Conservation (phyloP, 2,329 filamentous ascomycete genomes). For the Tolypocladium sp. region DNA sequence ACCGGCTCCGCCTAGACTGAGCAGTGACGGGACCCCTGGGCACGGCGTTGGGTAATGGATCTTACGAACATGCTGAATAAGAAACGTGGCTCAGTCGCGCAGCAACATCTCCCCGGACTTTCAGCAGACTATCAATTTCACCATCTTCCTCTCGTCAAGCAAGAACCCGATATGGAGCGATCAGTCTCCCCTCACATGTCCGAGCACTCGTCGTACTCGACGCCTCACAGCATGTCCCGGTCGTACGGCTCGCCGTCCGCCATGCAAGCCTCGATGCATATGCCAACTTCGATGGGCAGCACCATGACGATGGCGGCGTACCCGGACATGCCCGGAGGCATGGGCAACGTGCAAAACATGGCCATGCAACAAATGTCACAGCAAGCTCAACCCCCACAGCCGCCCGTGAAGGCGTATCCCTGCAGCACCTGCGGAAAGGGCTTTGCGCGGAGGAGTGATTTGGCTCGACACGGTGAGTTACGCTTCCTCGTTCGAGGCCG, state of each 20-base stretch:
- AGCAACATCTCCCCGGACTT: constrained; percentile 22
- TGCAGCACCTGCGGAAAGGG: constrained; percentile 86
- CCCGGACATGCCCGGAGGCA: constrained; percentile 20
- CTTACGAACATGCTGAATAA: constrained; percentile 44
- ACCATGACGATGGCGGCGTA: constrained; percentile 33
- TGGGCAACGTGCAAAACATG: constrained; percentile 27
- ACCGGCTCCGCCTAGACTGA: constrained; percentile 14
- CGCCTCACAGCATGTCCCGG: constrained; percentile 34
- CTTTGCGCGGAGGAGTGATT: constrained; percentile 87
- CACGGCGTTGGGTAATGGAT: constrained; percentile 40
- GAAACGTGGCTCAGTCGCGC: constrained; percentile 26
- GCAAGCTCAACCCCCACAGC: constrained; percentile 21
- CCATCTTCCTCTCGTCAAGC: constrained; percentile 23
- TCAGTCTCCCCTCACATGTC: constrained; percentile 51
- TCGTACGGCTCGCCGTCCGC: constrained; percentile 44
- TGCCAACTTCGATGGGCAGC: constrained; percentile 31
- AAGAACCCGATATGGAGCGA: constrained; percentile 37
- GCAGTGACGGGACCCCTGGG: constrained; percentile 31
- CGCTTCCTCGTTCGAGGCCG: neutral
- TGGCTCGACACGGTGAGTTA: constrained; percentile 76
- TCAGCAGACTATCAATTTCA: constrained; percentile 20
- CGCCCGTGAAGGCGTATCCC: constrained; percentile 62
- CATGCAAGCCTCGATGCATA: constrained; percentile 41
- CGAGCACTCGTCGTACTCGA: constrained; percentile 48
- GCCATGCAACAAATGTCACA: constrained; percentile 27